Percentiles rank a stretch among this genome's conserved stretches.
Conservation (phyloP, 2,329 filamentous ascomycete species). For the Colletotrichum tabaci region DNA sequence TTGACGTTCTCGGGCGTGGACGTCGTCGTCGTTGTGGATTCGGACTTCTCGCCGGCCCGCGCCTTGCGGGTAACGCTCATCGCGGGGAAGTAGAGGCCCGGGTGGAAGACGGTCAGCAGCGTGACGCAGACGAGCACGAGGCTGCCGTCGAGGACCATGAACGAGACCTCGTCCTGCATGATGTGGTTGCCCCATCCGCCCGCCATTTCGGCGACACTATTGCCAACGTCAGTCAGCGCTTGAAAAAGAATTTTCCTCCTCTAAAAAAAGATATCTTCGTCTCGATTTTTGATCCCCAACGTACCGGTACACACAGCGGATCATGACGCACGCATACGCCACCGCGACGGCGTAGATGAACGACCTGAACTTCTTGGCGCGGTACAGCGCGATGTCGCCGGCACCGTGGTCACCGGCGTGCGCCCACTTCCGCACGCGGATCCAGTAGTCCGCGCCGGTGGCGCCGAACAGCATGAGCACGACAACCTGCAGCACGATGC, state of each 20-base stretch:
- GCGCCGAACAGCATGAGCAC: slow-evolving; percentile 64
- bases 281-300: neutral
- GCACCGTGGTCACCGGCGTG: slow-evolving; percentile 46
- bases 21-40: slow-evolving; percentile 14
- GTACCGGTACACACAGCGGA: slow-evolving; percentile 70
- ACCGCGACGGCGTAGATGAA: slow-evolving; percentile 61
- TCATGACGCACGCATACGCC: slow-evolving; percentile 63
- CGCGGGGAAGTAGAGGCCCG: slow-evolving; percentile 69
- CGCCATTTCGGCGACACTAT: slow-evolving; percentile 74
- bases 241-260: no score
- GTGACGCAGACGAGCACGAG: slow-evolving; percentile 66
- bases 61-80: slow-evolving; percentile 57
- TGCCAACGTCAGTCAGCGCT: neutral
- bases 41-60: slow-evolving; percentile 44
- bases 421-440: slow-evolving; percentile 59
- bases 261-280: no score
- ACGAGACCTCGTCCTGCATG: slow-evolving; percentile 74
- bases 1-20: slow-evolving; percentile 36
- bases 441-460: slow-evolving; percentile 61
- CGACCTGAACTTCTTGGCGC: slow-evolving; percentile 57
- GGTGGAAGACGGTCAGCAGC: slow-evolving; percentile 67
- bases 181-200: slow-evolving; percentile 75
- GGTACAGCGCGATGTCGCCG: slow-evolving; percentile 56
- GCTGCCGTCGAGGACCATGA: slow-evolving; percentile 69
- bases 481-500: slow-evolving; percentile 67